Percentiles rank a stretch among this genome's conserved stretches.
Conservation (phyloP, 306 rosid species). For the Alnus glutinosa region DNA sequence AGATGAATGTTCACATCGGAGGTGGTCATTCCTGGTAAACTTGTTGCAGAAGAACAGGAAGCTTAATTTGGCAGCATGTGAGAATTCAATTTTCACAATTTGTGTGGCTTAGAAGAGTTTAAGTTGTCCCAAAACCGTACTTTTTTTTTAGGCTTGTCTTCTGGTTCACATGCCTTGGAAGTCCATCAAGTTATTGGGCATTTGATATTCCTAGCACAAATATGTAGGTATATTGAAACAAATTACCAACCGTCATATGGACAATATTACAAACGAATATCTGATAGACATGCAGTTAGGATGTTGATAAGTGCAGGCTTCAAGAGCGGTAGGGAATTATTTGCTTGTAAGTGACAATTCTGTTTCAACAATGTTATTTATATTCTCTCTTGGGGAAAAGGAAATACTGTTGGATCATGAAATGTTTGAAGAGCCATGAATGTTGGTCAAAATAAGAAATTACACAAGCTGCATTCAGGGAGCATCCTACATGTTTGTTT, state of each 20-base stretch:
- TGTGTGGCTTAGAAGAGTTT: constrained; percentile 28
- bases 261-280: not conserved
- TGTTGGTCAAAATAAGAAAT: not conserved
- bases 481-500: constrained; percentile 10
- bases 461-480: constrained; percentile 5
- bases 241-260: not conserved
- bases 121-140: constrained; percentile 10
- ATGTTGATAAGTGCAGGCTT: constrained; percentile 16
- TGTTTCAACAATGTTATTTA: not conserved
- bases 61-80: constrained; percentile 11
- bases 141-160: constrained; percentile 16
- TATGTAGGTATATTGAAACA: constrained; percentile 4
- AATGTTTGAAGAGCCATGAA: not conserved
- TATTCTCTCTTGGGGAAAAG: not conserved
- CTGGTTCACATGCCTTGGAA: constrained; percentile 1
- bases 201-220: not conserved
- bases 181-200: not conserved
- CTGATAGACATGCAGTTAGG: not conserved
- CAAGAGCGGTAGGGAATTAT: constrained; percentile 8
- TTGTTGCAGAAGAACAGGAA: constrained; percentile 17
- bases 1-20: constrained; percentile 22
- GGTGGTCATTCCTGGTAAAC: constrained; percentile 27
- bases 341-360: not conserved
- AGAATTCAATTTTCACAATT: constrained; percentile 13
- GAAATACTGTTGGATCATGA: not conserved